phyloP scores from a whole-genome alignment of 148 eudicot genomes.

The Limonium bicolor region DNA sequence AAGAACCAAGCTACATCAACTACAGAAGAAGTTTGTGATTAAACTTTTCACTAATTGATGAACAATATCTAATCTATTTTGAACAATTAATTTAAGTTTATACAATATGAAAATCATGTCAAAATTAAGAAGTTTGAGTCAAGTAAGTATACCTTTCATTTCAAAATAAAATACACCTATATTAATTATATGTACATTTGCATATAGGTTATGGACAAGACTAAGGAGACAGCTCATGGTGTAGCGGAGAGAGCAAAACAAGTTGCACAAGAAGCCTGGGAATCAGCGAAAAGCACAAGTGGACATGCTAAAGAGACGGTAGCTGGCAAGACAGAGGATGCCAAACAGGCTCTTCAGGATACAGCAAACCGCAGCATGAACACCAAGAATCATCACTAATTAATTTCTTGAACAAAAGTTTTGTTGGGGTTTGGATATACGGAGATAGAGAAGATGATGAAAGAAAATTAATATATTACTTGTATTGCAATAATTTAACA shows the following conservation, averaged over 20 bases:
- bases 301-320: slow-evolving; percentile 44
- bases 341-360: slow-evolving; percentile 28
- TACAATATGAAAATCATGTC: not conserved
- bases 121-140: too few relatives aligned
- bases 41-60: not conserved
- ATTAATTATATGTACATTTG: too few relatives aligned
- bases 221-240: slow-evolving; percentile 31
- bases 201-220: slow-evolving; percentile 18
- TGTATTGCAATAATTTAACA: too few relatives aligned
- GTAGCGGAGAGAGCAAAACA: slow-evolving; percentile 57
- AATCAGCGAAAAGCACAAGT: slow-evolving; percentile 46
- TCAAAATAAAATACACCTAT: too few relatives aligned
- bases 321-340: slow-evolving; percentile 36
- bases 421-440: too few relatives aligned
- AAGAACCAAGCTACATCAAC: slow-evolving; percentile 31
- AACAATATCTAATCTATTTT: not conserved
- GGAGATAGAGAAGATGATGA: too few relatives aligned
- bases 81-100: not conserved
- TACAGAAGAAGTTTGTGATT: slow-evolving; percentile 32
- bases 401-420: not conserved
- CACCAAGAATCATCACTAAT: slow-evolving; percentile 26
- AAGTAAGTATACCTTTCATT: too few relatives aligned
- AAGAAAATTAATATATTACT: too few relatives aligned
- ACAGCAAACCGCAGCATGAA: slow-evolving; percentile 31
- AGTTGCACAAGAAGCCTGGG: slow-evolving; percentile 79